Percentiles rank a stretch among this genome's conserved stretches.
Conservation (phyloP, 441 rosid species). For the Eugenia klotzschiana region DNA sequence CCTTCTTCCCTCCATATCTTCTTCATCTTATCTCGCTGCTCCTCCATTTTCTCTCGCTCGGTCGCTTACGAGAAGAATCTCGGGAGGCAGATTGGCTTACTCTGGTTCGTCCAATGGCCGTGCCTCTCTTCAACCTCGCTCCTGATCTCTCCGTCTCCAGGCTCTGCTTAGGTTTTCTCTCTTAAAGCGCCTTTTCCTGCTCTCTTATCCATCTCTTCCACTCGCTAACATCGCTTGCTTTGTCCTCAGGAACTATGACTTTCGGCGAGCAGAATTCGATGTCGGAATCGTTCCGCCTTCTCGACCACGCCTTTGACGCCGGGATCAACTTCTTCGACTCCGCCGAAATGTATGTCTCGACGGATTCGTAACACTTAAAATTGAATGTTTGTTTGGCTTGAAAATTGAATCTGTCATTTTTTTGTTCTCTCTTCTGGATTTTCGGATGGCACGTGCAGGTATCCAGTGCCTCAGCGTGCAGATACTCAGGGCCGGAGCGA, state of each 20-base stretch:
- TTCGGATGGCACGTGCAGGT: conserved; percentile 18
- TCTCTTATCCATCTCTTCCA: neutral
- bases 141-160: conserved; percentile 34
- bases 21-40: neutral
- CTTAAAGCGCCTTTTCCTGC: neutral
- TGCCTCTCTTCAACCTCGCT: conserved; percentile 38
- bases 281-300: conserved; percentile 40
- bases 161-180: conserved; percentile 40
- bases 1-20: neutral
- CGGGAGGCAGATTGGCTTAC: neutral
- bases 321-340: conserved; percentile 63
- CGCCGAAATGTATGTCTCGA: conserved; percentile 36
- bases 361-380: neutral
- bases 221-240: neutral
- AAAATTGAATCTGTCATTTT: neutral
- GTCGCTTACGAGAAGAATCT: too few species aligned
- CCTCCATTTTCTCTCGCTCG: neutral
- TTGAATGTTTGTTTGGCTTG: neutral
- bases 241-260: conserved; percentile 43
- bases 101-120: conserved; percentile 11
- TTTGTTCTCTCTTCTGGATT: neutral
- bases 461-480: conserved; percentile 58
- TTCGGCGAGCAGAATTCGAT: conserved; percentile 49
- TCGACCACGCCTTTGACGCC: conserved; percentile 34
- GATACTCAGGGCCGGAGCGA: conserved; percentile 54